Conservation (phyloP, 805 yeast species). For the Wickerhamiella allomyrinae region DNA sequence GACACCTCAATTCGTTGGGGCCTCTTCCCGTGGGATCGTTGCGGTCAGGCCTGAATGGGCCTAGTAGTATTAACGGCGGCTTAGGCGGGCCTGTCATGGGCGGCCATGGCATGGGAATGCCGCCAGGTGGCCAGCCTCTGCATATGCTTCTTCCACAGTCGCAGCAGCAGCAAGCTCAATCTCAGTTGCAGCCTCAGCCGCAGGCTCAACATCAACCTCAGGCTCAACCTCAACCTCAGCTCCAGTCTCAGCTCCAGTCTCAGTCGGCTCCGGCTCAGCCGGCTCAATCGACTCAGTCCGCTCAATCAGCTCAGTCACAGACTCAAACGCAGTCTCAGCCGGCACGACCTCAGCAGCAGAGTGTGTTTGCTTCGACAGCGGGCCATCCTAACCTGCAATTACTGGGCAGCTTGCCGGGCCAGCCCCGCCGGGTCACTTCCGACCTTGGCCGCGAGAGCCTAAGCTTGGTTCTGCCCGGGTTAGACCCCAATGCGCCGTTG, state of each 20-base stretch:
- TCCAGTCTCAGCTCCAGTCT: too few species aligned
- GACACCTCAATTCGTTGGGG: not conserved
- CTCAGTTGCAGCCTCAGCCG: not conserved
- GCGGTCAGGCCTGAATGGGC: not conserved
- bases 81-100: not conserved
- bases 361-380: not conserved
- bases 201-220: not conserved
- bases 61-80: not conserved
- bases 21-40: not conserved
- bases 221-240: too few species aligned
- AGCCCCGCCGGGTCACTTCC: not conserved
- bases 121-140: not conserved
- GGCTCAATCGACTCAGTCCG: too few species aligned
- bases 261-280: too few species aligned
- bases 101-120: not conserved
- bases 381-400: conserved; percentile 1
- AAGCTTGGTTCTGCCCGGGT: not conserved
- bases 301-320: too few species aligned
- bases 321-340: not conserved
- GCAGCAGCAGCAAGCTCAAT: not conserved
- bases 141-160: not conserved
- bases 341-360: not conserved
- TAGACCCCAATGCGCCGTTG: not conserved
- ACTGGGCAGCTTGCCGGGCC: not conserved
- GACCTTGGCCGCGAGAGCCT: conserved; percentile 1